A percentile compares a stretch with the other conserved stretches of the same genome.
Conservation (phyloP, 2,329 filamentous ascomycete species). For the Conoideocrella luteorostrata region DNA sequence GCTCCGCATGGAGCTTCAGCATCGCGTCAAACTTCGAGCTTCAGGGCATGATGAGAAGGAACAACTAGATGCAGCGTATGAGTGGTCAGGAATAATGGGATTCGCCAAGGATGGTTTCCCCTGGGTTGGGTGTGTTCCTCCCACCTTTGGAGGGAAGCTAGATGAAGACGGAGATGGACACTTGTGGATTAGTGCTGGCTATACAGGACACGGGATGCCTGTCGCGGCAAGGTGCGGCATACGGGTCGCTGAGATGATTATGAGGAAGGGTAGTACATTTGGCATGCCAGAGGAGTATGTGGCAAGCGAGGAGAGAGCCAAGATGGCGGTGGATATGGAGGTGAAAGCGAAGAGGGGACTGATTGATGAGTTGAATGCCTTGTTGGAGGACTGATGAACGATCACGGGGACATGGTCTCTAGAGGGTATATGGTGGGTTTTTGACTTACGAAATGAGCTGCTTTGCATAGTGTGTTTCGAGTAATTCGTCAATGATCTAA, state of each 20-base stretch:
- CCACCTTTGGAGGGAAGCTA: slow-evolving; percentile 36
- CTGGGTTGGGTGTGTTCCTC: slow-evolving; percentile 65
- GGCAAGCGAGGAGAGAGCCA: slow-evolving; percentile 26
- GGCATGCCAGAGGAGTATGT: slow-evolving; percentile 38
- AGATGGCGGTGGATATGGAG: slow-evolving; percentile 14
- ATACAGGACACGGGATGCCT: slow-evolving; percentile 73
- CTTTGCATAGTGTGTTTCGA: too few relatives aligned
- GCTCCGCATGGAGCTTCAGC: slow-evolving; percentile 40
- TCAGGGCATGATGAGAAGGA: slow-evolving; percentile 30
- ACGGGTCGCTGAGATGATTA: slow-evolving; percentile 55
- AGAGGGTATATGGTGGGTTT: too few relatives aligned
- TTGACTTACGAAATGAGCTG: too few relatives aligned
- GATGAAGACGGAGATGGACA: slow-evolving; percentile 29
- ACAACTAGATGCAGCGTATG: slow-evolving; percentile 46
- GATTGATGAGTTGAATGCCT: slow-evolving; percentile 4
- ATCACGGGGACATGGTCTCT: too few relatives aligned
- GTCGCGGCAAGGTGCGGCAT: slow-evolving; percentile 61
- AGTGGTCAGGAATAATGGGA: slow-evolving; percentile 80
- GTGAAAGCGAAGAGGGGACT: slow-evolving; percentile 11
- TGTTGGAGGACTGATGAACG: slow-evolving; percentile 5
- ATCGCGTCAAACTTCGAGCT: slow-evolving; percentile 34
- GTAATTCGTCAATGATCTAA: too few relatives aligned
- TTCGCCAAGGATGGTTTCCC: slow-evolving; percentile 62
- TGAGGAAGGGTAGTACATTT: slow-evolving; percentile 31
- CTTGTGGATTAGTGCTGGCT: slow-evolving; percentile 59